Base-by-base conservation (phyloP, 169 alveolate genomes). In the Babesia sp. region DNA sequence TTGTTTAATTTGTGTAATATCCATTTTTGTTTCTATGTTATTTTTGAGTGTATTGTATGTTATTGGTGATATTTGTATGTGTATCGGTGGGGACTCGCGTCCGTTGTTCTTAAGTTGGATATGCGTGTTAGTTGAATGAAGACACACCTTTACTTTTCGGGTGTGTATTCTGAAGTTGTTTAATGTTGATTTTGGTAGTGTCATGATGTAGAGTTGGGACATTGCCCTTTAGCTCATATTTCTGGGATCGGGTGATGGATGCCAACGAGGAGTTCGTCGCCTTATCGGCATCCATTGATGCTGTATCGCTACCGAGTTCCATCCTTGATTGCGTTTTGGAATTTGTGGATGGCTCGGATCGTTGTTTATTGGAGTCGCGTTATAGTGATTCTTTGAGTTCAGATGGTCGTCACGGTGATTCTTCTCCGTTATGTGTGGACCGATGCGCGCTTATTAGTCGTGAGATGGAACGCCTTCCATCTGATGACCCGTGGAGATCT, bases 31-130 rank as follows among this genome's bases (percentile, higher is more conserved):
- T 8, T 7, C 6, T 33, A 37, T 2, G 61, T 22, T 4, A 9
- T 39, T 9, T 39, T 14, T 9, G 8, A 8, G 14, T 14, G 8
- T 8, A 39, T 14, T 8, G 8, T 8, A 39, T 39, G 46, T 8
- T 14, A 39, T 9, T 39, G 46, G 8, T 14, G 14, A 9, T 8
- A 34, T 28, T 7, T 20, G 8, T 24, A n/a, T 57, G 67, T 57
- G 67, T 57, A 57, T 33, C 39, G 67, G 67, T 36, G 67, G 67
- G 51, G 50, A 33, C 36, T 28, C 56, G 16, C 16, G 50, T n/a
- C n/a, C n/a, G n/a, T n/a, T n/a, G n/a, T n/a, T n/a, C n/a, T n/a
- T n/a, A n/a, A n/a, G n/a, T n/a, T n/a, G n/a, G n/a, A n/a, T n/a
- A n/a, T n/a, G n/a, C n/a, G n/a, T n/a, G n/a, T n/a, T n/a, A n/a